Evolutionary conservation across 148 eudicot species (phyloP).

Genomic region (Dianthus caryophyllus): DNA sequence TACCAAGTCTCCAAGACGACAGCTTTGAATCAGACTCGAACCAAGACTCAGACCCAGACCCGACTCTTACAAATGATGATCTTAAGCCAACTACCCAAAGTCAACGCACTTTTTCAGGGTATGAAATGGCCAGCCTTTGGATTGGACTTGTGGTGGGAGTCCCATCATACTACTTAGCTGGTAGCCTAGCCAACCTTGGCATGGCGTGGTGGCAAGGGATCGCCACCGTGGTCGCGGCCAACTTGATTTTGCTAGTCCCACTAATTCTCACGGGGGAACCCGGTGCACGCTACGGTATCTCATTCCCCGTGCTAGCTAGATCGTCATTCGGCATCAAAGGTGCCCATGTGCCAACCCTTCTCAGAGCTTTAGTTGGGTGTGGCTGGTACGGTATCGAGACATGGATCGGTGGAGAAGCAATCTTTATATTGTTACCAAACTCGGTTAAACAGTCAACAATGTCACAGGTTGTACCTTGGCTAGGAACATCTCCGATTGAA

Average conservation of each 20-base stretch:
- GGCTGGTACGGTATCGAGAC: slow-evolving; percentile 98
- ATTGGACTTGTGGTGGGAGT: slow-evolving; percentile 90
- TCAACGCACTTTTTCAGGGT: slow-evolving; percentile 66
- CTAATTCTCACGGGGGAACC: slow-evolving; percentile 78
- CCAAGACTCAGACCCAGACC: slow-evolving; percentile 36
- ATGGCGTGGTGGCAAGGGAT: slow-evolving; percentile 99
- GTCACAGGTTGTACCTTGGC: slow-evolving; percentile 49
- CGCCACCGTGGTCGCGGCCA: slow-evolving; percentile 78
- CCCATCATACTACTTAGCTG: slow-evolving; percentile 90
- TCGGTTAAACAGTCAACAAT: slow-evolving; percentile 37
- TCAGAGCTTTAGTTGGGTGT: slow-evolving; percentile 84
- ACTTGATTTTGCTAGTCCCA: slow-evolving; percentile 55
- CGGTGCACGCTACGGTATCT: slow-evolving; percentile 72
- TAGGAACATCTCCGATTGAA: slow-evolving; percentile 81
- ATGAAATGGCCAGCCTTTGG: slow-evolving; percentile 91
- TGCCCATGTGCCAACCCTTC: slow-evolving; percentile 73
- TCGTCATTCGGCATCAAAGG: slow-evolving; percentile 85
- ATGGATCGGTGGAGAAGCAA: slow-evolving; percentile 97
- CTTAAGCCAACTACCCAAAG: slow-evolving; percentile 56
- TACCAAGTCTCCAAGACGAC: neutral
- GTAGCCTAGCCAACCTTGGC: slow-evolving; percentile 86
- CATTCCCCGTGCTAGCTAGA: slow-evolving; percentile 84
- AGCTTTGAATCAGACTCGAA: slow-evolving; percentile 3
- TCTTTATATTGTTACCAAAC: slow-evolving; percentile 59
- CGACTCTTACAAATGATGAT: slow-evolving; percentile 67